A percentile compares a stretch with the other conserved stretches of the same genome.
Conservation (phyloP, 202 grass and related monocot genomes). For the Zizania palustris region DNA sequence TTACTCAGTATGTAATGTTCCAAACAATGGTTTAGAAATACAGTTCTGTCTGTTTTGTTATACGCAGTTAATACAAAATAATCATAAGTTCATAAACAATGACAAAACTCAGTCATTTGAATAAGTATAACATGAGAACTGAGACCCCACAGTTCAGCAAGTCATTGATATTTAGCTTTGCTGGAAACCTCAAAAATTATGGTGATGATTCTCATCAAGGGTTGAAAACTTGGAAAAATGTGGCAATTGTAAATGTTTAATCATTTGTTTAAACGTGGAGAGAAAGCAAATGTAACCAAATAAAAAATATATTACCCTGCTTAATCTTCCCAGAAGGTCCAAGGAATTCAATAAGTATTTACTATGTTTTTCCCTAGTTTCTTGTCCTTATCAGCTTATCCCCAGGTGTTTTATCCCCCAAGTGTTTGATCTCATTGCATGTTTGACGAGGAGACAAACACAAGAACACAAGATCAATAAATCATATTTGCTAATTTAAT, state of each 20-base stretch:
- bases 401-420: slow-evolving; percentile 14
- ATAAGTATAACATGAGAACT: background rate
- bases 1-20: slow-evolving; percentile 12
- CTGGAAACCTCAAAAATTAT: slow-evolving; percentile 10
- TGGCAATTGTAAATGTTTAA: slow-evolving; percentile 11
- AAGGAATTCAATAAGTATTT: slow-evolving; percentile 13
- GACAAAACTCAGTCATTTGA: slow-evolving; percentile 2
- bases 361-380: slow-evolving; percentile 24
- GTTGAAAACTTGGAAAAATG: slow-evolving; percentile 1
- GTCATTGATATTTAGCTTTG: slow-evolving; percentile 10
- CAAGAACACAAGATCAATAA: slow-evolving; percentile 16
- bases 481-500: slow-evolving; percentile 31
- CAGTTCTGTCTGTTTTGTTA: slow-evolving; percentile 2
- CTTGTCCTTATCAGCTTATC: background rate
- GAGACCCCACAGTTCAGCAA: background rate
- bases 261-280: slow-evolving; percentile 6
- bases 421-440: slow-evolving; percentile 23
- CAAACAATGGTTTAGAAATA: background rate
- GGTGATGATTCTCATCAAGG: background rate
- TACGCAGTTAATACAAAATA: background rate
- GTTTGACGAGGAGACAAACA: slow-evolving; percentile 28
- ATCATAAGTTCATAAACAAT: slow-evolving; percentile 3
- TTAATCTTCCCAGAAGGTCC: slow-evolving; percentile 19
- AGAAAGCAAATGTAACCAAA: background rate
- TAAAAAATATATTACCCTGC: background rate